phyloP scores from a whole-genome alignment of 495 filamentous ascomycete species.

The Cercophora newfieldiana region DNA sequence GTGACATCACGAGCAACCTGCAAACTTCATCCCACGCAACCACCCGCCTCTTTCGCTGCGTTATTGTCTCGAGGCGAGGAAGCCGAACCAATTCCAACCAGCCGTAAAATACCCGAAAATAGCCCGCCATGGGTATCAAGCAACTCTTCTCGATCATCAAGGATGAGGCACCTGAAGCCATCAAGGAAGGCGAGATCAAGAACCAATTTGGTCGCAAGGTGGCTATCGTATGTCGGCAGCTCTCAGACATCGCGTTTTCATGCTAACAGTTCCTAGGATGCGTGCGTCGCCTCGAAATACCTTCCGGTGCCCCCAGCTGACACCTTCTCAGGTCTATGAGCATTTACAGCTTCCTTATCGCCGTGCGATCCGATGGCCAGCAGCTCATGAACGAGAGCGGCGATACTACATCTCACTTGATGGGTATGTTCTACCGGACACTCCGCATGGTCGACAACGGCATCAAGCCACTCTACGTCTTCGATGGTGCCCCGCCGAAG shows the following conservation, averaged over 20 bases:
- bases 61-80: background rate
- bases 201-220: slow-evolving; percentile 97
- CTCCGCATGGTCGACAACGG: slow-evolving; percentile 97
- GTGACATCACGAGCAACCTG: slow-evolving; percentile 30
- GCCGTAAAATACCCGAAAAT: background rate
- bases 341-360: slow-evolving; percentile 97
- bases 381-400: slow-evolving; percentile 91
- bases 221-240: slow-evolving; percentile 71
- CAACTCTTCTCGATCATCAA: slow-evolving; percentile 82
- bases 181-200: slow-evolving; percentile 96
- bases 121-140: slow-evolving; percentile 83
- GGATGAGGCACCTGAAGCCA: slow-evolving; percentile 88
- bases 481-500: slow-evolving; percentile 94
- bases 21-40: background rate
- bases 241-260: background rate
- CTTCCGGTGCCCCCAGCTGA: background rate
- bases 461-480: slow-evolving; percentile 97
- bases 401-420: slow-evolving; percentile 94
- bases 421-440: slow-evolving; percentile 99
- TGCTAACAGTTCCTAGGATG: slow-evolving; percentile 60
- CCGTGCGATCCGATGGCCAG: slow-evolving; percentile 93
- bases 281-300: slow-evolving; percentile 54
- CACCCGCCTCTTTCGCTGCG: background rate
- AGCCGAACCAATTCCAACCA: background rate
- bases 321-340: slow-evolving; percentile 76